Percentiles rank a stretch among this genome's conserved stretches.
Conservation (phyloP, 2,329 filamentous ascomycete genomes). For the Lizonia empirigonia region DNA sequence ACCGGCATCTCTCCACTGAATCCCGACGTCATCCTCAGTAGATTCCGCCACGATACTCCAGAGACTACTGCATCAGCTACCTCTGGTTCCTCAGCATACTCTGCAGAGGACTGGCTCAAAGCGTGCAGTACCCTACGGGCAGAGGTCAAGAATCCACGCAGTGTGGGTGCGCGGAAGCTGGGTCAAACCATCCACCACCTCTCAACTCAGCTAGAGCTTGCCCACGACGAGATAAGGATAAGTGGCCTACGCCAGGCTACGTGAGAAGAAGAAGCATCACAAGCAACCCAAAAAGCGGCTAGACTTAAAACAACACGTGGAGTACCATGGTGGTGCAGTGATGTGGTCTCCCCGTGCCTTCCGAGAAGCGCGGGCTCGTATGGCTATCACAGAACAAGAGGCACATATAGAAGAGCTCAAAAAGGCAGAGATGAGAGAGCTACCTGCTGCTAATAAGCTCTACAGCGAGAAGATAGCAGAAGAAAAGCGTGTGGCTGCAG, state of each 20-base stretch:
- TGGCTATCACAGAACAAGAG: background rate
- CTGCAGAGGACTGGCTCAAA: background rate
- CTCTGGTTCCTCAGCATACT: background rate
- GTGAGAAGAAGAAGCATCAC: too few species aligned
- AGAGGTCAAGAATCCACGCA: background rate
- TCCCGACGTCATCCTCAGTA: background rate
- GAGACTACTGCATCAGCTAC: background rate
- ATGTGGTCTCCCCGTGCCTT: too few species aligned
- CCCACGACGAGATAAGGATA: too few species aligned
- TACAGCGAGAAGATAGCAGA: too few species aligned
- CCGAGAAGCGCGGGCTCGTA: background rate
- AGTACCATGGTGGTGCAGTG: too few species aligned
- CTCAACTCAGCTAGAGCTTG: background rate
- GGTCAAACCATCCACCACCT: background rate
- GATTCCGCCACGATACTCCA: background rate
- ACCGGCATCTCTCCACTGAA: background rate
- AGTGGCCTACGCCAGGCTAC: too few species aligned
- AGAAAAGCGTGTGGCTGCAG: too few species aligned
- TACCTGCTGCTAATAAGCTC: too few species aligned
- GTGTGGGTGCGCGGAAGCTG: background rate
- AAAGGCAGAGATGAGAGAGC: background rate
- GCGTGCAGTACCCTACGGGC: too few species aligned
- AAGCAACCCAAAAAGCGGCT: too few species aligned
- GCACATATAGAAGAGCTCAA: background rate
- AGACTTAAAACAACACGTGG: too few species aligned